Evolutionary conservation across 768 basidiomycete species (phyloP).

Genomic region (Mycena leptocephala): DNA sequence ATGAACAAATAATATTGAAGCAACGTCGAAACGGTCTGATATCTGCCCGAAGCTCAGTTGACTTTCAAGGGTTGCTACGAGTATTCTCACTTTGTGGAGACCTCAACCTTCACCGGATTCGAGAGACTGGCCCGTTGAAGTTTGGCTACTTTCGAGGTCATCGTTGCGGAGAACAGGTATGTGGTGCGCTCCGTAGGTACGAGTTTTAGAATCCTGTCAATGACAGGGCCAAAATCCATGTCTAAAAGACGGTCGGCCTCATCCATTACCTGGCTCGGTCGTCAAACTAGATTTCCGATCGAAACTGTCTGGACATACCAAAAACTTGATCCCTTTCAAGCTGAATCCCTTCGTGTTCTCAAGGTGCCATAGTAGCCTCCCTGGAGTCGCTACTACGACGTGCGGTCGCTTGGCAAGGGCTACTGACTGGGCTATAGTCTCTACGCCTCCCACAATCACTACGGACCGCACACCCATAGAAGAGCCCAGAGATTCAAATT

Average conservation of each 20-base stretch:
- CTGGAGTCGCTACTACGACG: slow-evolving; percentile 95
- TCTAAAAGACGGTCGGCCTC: slow-evolving; percentile 97
- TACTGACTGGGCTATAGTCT: slow-evolving; percentile 91
- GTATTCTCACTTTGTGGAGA: slow-evolving; percentile 86
- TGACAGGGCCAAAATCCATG: slow-evolving; percentile 96
- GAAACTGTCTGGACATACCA: slow-evolving; percentile 67
- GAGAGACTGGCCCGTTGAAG: slow-evolving; percentile 94
- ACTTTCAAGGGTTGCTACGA: background rate
- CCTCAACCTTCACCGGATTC: slow-evolving; percentile 95
- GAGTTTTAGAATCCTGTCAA: slow-evolving; percentile 96
- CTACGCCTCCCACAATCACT: slow-evolving; percentile 96
- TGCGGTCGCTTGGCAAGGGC: slow-evolving; percentile 96
- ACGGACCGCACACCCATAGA: slow-evolving; percentile 94
- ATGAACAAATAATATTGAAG: slow-evolving; percentile 97
- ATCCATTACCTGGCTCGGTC: slow-evolving; percentile 84
- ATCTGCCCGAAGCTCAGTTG: slow-evolving; percentile 64
- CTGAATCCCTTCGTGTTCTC: slow-evolving; percentile 99
- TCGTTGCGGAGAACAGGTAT: slow-evolving; percentile 97
- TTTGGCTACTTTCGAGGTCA: slow-evolving; percentile 99
- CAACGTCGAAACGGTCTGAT: slow-evolving; percentile 96
- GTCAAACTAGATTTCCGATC: background rate
- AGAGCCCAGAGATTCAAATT: slow-evolving; percentile 93
- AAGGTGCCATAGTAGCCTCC: slow-evolving; percentile 92
- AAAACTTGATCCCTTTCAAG: slow-evolving; percentile 86
- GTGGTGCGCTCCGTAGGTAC: slow-evolving; percentile 96